Evolutionary conservation across 768 basidiomycete genomes (phyloP).

Genomic region (Tylopilus felleus): DNA sequence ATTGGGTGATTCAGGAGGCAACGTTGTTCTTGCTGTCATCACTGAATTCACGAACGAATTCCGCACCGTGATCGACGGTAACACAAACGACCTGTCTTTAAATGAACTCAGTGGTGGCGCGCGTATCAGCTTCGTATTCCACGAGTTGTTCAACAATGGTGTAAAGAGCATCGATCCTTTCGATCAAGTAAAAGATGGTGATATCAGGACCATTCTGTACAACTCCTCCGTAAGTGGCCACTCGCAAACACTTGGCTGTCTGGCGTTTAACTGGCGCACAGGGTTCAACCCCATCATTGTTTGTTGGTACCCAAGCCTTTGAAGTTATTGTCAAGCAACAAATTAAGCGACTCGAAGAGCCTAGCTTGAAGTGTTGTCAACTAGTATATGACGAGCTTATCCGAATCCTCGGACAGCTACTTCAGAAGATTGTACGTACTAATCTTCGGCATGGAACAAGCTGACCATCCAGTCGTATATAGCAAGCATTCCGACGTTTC

Average conservation of each 20-base stretch:
- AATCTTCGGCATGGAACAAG: background rate
- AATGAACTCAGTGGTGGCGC: constrained; percentile 99
- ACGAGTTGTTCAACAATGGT: constrained; percentile 96
- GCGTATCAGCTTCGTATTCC: constrained; percentile 98
- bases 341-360: constrained; percentile 95
- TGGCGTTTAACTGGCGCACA: constrained; percentile 27
- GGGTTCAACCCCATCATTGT: constrained; percentile 95
- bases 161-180: constrained; percentile 96
- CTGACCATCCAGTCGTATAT: constrained; percentile 8
- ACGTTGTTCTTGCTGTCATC: constrained; percentile 93
- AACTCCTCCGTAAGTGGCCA: constrained; percentile 81
- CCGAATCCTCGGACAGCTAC: constrained; percentile 87
- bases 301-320: constrained; percentile 96
- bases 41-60: constrained; percentile 98
- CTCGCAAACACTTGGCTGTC: background rate
- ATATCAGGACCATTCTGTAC: constrained; percentile 93
- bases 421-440: constrained; percentile 80
- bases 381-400: constrained; percentile 97
- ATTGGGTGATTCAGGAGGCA: constrained; percentile 84
- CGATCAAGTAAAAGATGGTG: constrained; percentile 98
- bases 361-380: constrained; percentile 88
- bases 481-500: constrained; percentile 96
- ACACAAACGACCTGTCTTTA: constrained; percentile 89
- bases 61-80: constrained; percentile 95
- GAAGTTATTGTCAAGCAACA: constrained; percentile 99